phyloP scores from a whole-genome alignment of 495 filamentous ascomycete species.

The Xylaria palmicola region DNA sequence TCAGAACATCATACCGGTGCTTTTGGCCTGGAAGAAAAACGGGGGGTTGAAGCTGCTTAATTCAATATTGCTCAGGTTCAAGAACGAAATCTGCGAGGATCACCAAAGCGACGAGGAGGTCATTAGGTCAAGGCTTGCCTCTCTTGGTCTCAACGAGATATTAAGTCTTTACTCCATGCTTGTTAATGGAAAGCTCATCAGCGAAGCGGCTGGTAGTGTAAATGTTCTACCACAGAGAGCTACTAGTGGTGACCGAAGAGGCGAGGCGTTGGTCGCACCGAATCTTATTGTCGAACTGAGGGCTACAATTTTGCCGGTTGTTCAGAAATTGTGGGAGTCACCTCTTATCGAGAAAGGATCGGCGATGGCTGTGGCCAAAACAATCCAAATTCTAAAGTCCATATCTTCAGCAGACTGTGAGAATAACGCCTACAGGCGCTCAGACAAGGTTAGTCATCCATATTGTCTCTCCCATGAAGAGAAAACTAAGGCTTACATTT shows the following conservation, averaged over 20 bases:
- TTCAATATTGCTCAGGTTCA: constrained; percentile 69
- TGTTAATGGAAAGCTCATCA: constrained; percentile 71
- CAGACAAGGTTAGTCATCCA: constrained; percentile 45
- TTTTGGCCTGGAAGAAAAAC: constrained; percentile 80
- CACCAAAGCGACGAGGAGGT: constrained; percentile 33
- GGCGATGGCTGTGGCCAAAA: constrained; percentile 68
- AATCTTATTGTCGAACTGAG: constrained; percentile 90
- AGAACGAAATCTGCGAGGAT: constrained; percentile 56
- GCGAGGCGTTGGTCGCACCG: constrained; percentile 66
- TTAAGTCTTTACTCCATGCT: constrained; percentile 76
- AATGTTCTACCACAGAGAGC: constrained; percentile 55
- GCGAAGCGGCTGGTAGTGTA: constrained; percentile 67
- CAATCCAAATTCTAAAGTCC: constrained; percentile 80
- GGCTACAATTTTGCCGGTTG: constrained; percentile 75
- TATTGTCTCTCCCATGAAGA: neutral
- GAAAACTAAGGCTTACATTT: constrained; percentile 15
- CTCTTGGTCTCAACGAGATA: constrained; percentile 74
- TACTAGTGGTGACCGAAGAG: constrained; percentile 47
- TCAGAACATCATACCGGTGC: constrained; percentile 73
- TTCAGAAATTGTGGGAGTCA: constrained; percentile 79
- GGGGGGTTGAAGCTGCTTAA: constrained; percentile 74
- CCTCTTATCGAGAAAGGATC: constrained; percentile 75
- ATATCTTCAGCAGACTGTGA: constrained; percentile 79
- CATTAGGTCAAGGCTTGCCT: constrained; percentile 38
- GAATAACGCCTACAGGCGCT: constrained; percentile 58